phyloP scores from a whole-genome alignment of 1,139 yeast species.

The Nadsonia starkeyi-henricii region DNA sequence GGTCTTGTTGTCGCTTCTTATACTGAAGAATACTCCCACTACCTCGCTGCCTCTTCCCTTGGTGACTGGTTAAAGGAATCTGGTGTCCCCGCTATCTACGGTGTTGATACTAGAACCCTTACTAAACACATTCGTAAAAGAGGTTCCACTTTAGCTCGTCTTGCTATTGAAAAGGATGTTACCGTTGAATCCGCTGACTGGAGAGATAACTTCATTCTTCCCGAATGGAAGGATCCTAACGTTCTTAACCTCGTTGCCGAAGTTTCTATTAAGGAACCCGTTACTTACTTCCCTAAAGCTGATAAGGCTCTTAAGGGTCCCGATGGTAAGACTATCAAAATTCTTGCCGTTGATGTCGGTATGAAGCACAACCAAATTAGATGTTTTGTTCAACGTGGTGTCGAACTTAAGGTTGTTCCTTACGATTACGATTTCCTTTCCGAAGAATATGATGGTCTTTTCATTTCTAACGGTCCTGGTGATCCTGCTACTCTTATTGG shows the following conservation, averaged over 20 bases:
- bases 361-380: constrained; percentile 96
- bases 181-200: constrained; percentile 36
- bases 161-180: constrained; percentile 43
- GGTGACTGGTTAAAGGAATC: constrained; percentile 89
- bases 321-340: constrained; percentile 65
- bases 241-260: constrained; percentile 78
- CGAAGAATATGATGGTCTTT: constrained; percentile 82
- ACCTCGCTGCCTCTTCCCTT: constrained; percentile 78
- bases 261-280: constrained; percentile 70
- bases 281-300: constrained; percentile 50
- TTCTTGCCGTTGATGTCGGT: constrained; percentile 92
- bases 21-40: constrained; percentile 92
- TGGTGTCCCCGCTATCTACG: constrained; percentile 91
- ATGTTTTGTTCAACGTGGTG: constrained; percentile 92
- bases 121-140: constrained; percentile 85
- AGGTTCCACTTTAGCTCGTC: constrained; percentile 89
- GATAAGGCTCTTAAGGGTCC: constrained; percentile 41
- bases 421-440: constrained; percentile 76
- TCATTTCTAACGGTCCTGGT: constrained; percentile 98
- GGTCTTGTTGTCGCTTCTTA: constrained; percentile 96
- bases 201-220: constrained; percentile 52
- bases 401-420: constrained; percentile 89
- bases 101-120: constrained; percentile 91
- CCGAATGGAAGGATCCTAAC: constrained; percentile 92
- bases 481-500: constrained; percentile 79